Evolutionary conservation across 768 basidiomycete genomes (phyloP).

Genomic region (Dictyophora rubrovolvata): DNA sequence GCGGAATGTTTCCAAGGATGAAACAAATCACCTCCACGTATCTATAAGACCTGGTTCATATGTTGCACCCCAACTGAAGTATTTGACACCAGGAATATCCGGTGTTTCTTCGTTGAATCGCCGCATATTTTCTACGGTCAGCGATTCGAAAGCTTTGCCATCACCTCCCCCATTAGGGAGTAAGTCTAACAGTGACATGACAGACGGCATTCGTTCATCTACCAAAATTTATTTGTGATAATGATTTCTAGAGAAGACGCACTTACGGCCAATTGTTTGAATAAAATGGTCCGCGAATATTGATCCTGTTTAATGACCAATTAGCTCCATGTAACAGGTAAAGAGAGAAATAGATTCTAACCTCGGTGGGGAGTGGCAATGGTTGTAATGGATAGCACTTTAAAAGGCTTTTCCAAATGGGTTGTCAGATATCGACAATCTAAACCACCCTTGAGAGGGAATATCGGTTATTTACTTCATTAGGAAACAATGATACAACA

Average conservation of each 20-base stretch:
- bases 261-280: conserved; percentile 43
- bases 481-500: conserved; percentile 18
- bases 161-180: conserved; percentile 91
- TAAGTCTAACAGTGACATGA: conserved; percentile 50
- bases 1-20: neutral
- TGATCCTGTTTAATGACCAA: conserved; percentile 42
- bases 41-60: conserved; percentile 87
- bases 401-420: conserved; percentile 69
- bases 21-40: conserved; percentile 55
- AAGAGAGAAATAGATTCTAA: neutral
- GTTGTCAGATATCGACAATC: conserved; percentile 88
- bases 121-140: conserved; percentile 79
- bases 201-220: conserved; percentile 27
- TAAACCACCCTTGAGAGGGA: conserved; percentile 69
- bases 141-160: conserved; percentile 83
- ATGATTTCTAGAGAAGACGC: neutral
- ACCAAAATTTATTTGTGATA: conserved; percentile 23
- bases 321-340: neutral
- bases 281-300: conserved; percentile 90
- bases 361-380: conserved; percentile 85
- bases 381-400: conserved; percentile 80
- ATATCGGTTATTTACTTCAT: neutral
- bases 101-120: conserved; percentile 82
- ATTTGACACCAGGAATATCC: conserved; percentile 66
- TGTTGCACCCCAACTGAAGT: conserved; percentile 92